Percentiles rank a stretch among this genome's conserved stretches.
These are phyloP conservation scores for Groenewaldozyma auringiensis DNA, from an alignment of 1,139 yeast genomes.

Conservation along the genomic window DNA sequence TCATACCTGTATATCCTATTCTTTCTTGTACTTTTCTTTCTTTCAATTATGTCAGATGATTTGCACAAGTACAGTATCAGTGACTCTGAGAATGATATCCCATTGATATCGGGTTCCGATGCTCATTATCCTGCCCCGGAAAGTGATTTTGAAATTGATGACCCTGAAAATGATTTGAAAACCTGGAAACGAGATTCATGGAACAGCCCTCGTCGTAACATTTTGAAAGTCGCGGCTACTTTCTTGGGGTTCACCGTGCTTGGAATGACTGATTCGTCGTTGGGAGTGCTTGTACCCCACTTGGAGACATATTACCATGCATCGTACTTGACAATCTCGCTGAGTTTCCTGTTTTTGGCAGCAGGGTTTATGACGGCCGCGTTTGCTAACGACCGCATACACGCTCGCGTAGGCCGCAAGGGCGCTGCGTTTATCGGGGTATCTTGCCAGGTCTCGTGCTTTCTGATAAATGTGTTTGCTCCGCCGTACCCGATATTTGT, in stretches of 20 bases:
- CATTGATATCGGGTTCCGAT: neutral
- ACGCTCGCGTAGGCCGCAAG: conserved; percentile 37
- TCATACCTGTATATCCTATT: too few species aligned
- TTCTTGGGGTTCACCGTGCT: conserved; percentile 16
- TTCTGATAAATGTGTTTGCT: conserved; percentile 36
- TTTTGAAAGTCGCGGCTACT: conserved; percentile 13
- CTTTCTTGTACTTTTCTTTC: too few species aligned
- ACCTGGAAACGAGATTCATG: conserved; percentile 6
- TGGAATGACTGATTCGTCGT: conserved; percentile 18
- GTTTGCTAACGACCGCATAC: conserved; percentile 28
- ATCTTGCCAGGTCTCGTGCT: conserved; percentile 33
- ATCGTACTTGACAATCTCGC: conserved; percentile 21
- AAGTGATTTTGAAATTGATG: neutral
- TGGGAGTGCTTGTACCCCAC: conserved; percentile 18
- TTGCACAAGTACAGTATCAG: neutral
- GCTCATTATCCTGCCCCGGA: neutral
- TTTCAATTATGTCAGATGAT: neutral
- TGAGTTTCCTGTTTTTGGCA: conserved; percentile 24
- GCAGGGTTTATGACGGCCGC: conserved; percentile 36
- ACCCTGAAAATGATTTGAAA: neutral
- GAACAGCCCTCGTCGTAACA: conserved; percentile 22
- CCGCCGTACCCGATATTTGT: conserved; percentile 38
- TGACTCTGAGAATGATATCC: neutral
- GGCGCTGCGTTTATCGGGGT: conserved; percentile 37
- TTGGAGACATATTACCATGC: conserved; percentile 20